Conservation (phyloP, 2,329 filamentous ascomycete genomes). For the Aspergillus ruber region DNA sequence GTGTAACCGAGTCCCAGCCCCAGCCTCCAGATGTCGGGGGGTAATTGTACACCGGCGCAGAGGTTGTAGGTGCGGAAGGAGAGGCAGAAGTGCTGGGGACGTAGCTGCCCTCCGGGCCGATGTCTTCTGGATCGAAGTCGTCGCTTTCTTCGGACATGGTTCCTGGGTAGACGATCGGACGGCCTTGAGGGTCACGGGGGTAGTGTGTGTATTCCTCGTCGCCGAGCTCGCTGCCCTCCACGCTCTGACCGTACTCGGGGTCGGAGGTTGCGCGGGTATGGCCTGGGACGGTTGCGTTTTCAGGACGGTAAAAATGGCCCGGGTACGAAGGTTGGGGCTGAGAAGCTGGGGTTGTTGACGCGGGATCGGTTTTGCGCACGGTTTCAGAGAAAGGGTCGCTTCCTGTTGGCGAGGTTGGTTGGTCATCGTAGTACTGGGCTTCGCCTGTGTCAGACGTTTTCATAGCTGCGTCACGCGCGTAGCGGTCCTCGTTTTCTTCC, state of each 20-base stretch:
- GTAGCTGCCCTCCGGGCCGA: constrained; percentile 35
- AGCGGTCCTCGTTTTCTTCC: constrained; percentile 37
- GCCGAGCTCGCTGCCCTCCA: constrained; percentile 53
- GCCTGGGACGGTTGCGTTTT: constrained; percentile 21
- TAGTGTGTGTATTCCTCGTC: constrained; percentile 68
- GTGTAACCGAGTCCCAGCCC: constrained; percentile 69
- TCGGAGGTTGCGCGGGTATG: constrained; percentile 35
- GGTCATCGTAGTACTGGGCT: constrained; percentile 47
- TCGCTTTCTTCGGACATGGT: constrained; percentile 46
- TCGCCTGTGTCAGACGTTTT: constrained; percentile 25
- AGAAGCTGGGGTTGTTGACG: constrained; percentile 27
- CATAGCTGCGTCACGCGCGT: constrained; percentile 29
- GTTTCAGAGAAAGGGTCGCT: constrained; percentile 58
- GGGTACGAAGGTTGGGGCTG: constrained; percentile 23
- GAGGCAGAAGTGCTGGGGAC: constrained; percentile 16
- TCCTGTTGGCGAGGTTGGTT: constrained; percentile 48
- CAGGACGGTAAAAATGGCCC: constrained; percentile 35
- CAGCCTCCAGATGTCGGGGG: constrained; percentile 48
- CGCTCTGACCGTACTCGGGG: constrained; percentile 43
- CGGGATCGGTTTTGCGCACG: constrained; percentile 16
- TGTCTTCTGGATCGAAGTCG: constrained; percentile 51
- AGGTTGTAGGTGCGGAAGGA: constrained; percentile 18
- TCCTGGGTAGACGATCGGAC: constrained; percentile 51
- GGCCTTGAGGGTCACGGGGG: constrained; percentile 55
- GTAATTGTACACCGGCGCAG: constrained; percentile 24